Base-by-base conservation (phyloP, 164 flowering plant species). In the Stephania yunnanensis region DNA sequence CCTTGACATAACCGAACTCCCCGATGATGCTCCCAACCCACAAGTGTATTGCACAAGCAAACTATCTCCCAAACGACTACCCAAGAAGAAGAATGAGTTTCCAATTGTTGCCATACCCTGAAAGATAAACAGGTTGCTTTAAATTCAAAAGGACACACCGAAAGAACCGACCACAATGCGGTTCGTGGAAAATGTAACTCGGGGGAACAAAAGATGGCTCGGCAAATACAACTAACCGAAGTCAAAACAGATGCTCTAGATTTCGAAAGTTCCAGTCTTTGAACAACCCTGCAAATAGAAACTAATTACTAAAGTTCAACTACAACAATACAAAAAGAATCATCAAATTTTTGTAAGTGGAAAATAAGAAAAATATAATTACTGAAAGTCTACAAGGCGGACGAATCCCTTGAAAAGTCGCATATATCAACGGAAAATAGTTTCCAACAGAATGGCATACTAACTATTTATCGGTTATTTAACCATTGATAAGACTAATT, bases 51-150 rank as follows among this genome's bases (percentile, higher is more conserved):
- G 99, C 83, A 96, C 99, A 75, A 96, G 93, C 80, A 92, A 78
- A 83, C 99, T 91, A 75, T 96, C 99, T 50, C 99, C 99, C 82
- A 94, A 78, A 68, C 98, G 95, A 83, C 99, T 96, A 25, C 90
- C 99, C 78, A 96, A 80, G 81, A 96, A 96, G 80, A 96, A 91
- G 64, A 96, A 83, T 4, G 97, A 89, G 82, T 77, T 87, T 73
- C 98, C 98, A 75, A 96, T 68, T 72, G 91, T 87, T 69, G 97
- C 82, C 66, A 96, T 89, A 50, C 84, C 97, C 99, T 92, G 78
- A n/a, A 79, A 72, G 68, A 76, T 31, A 22, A 73, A 76, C 19
- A 29, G 15, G 61, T 70, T n/a, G 15, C 52, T 25, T 45, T 29
- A 15, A 69, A 76, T 53, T 65, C n/a, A 22, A 74, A 55, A 9